Evolutionary conservation across 306 rosid genomes (phyloP), one percentile per base, ranked within the genome.

Genomic region (Malus sieversii): DNA sequence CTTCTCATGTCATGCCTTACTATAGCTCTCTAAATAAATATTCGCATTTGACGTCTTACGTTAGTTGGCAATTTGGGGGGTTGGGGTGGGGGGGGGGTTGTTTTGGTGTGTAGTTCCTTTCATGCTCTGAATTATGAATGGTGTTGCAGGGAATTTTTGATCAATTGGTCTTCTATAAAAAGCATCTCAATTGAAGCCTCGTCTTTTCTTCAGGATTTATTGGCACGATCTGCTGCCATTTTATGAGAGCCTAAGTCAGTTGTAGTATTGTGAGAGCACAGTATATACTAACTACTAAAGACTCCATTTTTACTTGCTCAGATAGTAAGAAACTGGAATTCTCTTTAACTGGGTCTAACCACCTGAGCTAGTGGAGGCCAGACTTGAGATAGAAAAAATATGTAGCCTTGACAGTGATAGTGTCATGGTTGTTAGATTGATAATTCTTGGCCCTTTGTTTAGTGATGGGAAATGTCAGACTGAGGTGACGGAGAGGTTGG

Each of bases 81-180:
- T 10, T 2, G 46, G 3, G 12, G 12, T 5, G 18, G 2, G 19
- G 18, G 19, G 45, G 12, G 3, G 10, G 46, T 2, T 2, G 53
- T 4, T 6, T 6, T 35, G 53, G 42, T 38, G 42, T 38, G 42
- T 68, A 71, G 85, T 84, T 87, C 77, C 80, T 81, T 78, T 83
- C 82, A 63, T 78, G 65, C 79, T 72, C 92, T 85, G 85, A 88
- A 79, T 69, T 85, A 78, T 82, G 74, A 80, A 83, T 87, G 87
- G 83, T 81, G 82, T 79, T 79, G 76, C 88, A 81, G 89, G 88
- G 77, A 78, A 79, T 12, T 80, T 72, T 74, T 81, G 83, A 71
- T 83, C 67, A 75, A 33, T 35, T 69, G 84, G 75, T 83, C 76
- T 78, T 71, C 77, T 53, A 76, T 81, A 85, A 85, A 81, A 65